Percentiles rank a stretch among this genome's conserved stretches.
Evolutionary conservation across 2,329 filamentous ascomycete genomes (phyloP).

Genomic region (Ceratocystis cubensis): DNA sequence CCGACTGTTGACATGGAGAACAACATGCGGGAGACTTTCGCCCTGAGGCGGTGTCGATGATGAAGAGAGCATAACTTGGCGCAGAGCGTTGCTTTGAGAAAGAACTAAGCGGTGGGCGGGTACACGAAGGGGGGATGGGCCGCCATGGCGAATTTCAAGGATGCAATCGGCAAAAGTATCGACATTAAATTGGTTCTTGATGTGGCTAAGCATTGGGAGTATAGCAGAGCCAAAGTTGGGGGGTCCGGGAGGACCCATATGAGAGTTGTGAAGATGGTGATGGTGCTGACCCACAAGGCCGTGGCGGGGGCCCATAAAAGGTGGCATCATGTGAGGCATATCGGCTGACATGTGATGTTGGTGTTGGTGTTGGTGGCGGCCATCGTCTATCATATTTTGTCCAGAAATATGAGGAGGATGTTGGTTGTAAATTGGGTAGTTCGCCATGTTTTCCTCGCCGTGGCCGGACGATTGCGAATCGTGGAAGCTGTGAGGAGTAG

Average conservation of each 20-base stretch:
- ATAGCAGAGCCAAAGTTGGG: conserved; percentile 38
- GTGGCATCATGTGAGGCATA: conserved; percentile 28
- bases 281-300: conserved; percentile 25
- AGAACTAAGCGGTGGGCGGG: conserved; percentile 45
- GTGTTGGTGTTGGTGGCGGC: conserved; percentile 22
- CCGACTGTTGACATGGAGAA: conserved; percentile 39
- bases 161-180: conserved; percentile 32
- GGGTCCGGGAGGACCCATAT: conserved; percentile 27
- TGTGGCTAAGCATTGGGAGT: conserved; percentile 32
- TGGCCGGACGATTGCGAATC: conserved; percentile 46
- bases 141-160: conserved; percentile 33
- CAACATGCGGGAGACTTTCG: conserved; percentile 28
- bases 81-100: conserved; percentile 36
- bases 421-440: conserved; percentile 15
- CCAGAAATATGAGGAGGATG: conserved; percentile 21
- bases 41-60: conserved; percentile 25
- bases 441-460: conserved; percentile 31
- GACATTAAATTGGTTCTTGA: conserved; percentile 28
- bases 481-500: conserved; percentile 47
- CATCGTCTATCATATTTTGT: conserved; percentile 25
- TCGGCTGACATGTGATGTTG: conserved; percentile 24
- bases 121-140: conserved; percentile 31
- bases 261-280: conserved; percentile 22
- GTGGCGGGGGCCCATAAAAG: conserved; percentile 26
- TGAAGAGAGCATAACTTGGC: conserved; percentile 27